Conservation (phyloP, 2,329 filamentous ascomycete genomes). For the Cladosporium phlei region DNA sequence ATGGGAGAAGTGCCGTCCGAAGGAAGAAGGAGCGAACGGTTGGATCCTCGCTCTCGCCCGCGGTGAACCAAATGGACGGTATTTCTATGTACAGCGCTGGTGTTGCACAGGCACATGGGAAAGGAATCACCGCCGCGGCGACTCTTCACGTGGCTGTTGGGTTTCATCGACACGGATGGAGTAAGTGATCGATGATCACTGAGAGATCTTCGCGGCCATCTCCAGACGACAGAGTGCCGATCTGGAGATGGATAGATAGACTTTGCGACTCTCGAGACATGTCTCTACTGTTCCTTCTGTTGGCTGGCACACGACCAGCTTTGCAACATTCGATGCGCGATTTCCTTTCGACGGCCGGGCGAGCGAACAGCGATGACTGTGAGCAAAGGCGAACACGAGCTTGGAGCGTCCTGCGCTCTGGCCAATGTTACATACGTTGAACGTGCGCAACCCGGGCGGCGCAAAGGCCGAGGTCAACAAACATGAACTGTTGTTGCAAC, state of each 20-base stretch:
- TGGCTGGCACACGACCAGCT: neutral
- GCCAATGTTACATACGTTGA: conserved; percentile 8
- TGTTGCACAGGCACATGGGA: conserved; percentile 3
- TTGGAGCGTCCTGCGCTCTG: neutral
- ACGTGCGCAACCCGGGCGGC: conserved; percentile 3
- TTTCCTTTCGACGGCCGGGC: neutral
- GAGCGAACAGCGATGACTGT: neutral
- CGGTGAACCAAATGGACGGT: neutral
- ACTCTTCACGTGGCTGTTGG: conserved; percentile 10
- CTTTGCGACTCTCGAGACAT: conserved; percentile 8
- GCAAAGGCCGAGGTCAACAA: conserved; percentile 1
- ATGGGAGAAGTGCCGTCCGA: neutral
- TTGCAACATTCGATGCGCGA: too few species aligned
- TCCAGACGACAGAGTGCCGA: conserved; percentile 2
- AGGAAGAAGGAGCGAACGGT: neutral
- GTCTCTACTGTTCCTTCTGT: neutral
- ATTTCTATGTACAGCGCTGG: too few species aligned
- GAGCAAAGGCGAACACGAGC: neutral
- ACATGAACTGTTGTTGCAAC: neutral
- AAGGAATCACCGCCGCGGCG: neutral
- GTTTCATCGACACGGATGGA: conserved; percentile 9
- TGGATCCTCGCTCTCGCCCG: too few species aligned
- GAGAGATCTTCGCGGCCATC: conserved; percentile 2
- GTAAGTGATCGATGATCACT: conserved; percentile 10
- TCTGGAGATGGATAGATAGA: conserved; percentile 12